Conservation (phyloP, 2,329 filamentous ascomycete genomes). For the Sclerotinia trifoliorum region DNA sequence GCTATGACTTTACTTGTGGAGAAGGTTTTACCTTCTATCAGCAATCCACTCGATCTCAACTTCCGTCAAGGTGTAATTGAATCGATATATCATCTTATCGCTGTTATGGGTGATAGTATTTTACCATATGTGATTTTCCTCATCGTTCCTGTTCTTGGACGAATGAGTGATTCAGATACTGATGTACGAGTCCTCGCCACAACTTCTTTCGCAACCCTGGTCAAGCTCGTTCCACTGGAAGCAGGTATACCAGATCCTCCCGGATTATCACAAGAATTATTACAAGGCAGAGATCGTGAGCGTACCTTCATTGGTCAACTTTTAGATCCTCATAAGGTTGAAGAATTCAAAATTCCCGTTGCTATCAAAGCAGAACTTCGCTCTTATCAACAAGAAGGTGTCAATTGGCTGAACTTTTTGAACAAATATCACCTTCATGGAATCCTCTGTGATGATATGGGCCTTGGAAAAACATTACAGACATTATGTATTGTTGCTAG, state of each 20-base stretch:
- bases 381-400: conserved; percentile 96
- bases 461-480: conserved; percentile 94
- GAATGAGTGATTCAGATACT: conserved; percentile 98
- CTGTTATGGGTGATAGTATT: conserved; percentile 96
- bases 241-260: conserved; percentile 96
- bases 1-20: conserved; percentile 96
- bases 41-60: conserved; percentile 82
- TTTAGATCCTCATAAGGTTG: conserved; percentile 94
- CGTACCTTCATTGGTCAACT: conserved; percentile 96
- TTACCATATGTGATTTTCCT: conserved; percentile 98
- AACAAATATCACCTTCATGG: conserved; percentile 98
- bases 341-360: conserved; percentile 89
- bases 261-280: conserved; percentile 81
- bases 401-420: conserved; percentile 97
- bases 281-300: conserved; percentile 89
- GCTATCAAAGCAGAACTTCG: conserved; percentile 95
- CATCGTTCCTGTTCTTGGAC: conserved; percentile 91
- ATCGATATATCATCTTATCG: conserved; percentile 93
- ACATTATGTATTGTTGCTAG: conserved; percentile 97
- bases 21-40: conserved; percentile 87
- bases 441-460: conserved; percentile 99
- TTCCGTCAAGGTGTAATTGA: conserved; percentile 93
- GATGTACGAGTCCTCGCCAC: conserved; percentile 93
- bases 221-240: conserved; percentile 95
- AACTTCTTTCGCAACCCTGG: conserved; percentile 93